Base-by-base conservation (phyloP, 371 early-diverging fungal genomes). In the Mucor saturninus region DNA sequence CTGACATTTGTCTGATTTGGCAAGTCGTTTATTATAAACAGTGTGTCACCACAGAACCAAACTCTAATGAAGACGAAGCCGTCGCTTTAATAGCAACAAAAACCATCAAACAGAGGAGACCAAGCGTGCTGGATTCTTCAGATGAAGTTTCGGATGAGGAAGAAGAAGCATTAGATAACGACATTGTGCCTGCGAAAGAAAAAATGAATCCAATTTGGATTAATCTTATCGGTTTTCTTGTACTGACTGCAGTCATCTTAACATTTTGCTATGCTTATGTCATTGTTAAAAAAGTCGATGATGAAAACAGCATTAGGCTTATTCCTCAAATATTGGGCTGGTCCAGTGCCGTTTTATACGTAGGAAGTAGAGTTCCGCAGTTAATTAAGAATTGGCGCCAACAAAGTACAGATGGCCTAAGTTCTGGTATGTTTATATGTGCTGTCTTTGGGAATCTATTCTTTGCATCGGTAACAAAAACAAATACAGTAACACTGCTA, bases 381-480 rank as follows among this genome's bases (percentile, higher is more conserved):
- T 85, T 94, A 51, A 73, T 87, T 32, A 86, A 85, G 73, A 92
- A 91, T 67, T 83, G 77, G 73, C 68, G 76, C 26, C 78, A 86
- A 39, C 76, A 87, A 71, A 89, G 91, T 8, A 85, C 86, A 32
- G 86, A 91, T 50, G 94, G 94, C 0, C 77, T 95, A 35, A 86
- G 91, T 29, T 62, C 90, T 45, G 79, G 81, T 62, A 90, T 95
- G 89, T 94, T 95, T 68, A 56, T 84, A 15, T 88, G 87, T 66
- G 89, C 92, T n/a, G 83, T 92, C 8, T 57, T 89, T 61, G 94
- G 93, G 15, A 95, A 95, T 72, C 51, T 87, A 1, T 86, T 92
- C 11, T 93, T 64, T 51, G 63, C 75, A 5, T 61, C 65, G 74
- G 77, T 77, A 67, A 21, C 21, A 21, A 35, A 35, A 35, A 8